Evolutionary conservation across 192 early-diverging fungal genomes (phyloP), one percentile per base, ranked within the genome.

Genomic region (Backusella liffmaniae): DNA sequence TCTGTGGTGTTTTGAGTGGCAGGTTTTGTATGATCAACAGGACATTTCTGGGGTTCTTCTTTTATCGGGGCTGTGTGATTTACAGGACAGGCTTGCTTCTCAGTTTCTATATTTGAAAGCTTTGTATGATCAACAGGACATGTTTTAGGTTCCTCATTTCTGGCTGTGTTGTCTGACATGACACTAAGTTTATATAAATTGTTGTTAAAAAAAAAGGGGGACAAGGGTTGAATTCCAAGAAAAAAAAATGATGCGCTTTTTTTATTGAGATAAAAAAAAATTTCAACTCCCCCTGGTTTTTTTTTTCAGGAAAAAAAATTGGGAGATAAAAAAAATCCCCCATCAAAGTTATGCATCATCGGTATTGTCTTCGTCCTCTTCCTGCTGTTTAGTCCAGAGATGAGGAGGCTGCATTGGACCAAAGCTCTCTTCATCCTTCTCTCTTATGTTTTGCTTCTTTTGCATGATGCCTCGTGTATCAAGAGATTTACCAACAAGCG

Each of bases 81-180:
- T 1, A 84, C 86, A 16, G 89, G 90, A 29, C 86, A 92, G 67
- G 42, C 10, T 44, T 77, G 53, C 2, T 32, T 32, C 34, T 26
- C n/a, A 18, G 71, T n/a, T 76, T 62, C 15, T 30, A 49, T 51
- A 68, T 35, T 13, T 29, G 67, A 51, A 59, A 77, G 7, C 59
- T 36, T 53, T 74, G 53, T 16, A 72, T 83, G 85, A 69, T 86
- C 80, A 0, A 86, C 82, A 3, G 85, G 85, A 29, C 85, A 84
- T 39, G 29, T 70, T 18, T 7, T 62, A 62, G 62, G 21, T 41
- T 49, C 35, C 83, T 86, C 21, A 9, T 9, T 21, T 76, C 66
- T 81, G 26, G 77, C 34, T 23, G 81, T 70, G 83, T 91, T 90
- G 67, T 76, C 82, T 86, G 91, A 80, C 56, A 62, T 62, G 9